A percentile compares a stretch with the other conserved stretches of the same genome.
Conservation (phyloP, 2,329 filamentous ascomycete species). For the Drechslerella dactyloides region DNA sequence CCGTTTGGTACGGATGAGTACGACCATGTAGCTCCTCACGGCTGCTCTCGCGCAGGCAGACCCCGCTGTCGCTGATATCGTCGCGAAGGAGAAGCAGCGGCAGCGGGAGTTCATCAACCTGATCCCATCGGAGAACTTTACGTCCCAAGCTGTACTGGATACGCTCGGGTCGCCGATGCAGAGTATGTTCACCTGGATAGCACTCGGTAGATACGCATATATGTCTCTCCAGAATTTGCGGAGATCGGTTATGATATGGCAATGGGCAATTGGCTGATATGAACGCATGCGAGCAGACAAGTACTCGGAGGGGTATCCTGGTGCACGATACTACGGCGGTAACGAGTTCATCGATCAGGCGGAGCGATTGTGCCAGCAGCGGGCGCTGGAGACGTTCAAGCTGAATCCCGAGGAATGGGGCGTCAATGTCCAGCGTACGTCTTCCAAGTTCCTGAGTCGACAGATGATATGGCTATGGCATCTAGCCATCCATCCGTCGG, state of each 20-base stretch:
- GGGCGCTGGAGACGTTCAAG: slow-evolving; percentile 85
- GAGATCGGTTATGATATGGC: neutral
- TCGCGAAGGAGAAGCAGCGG: slow-evolving; percentile 92
- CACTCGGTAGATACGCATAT: neutral
- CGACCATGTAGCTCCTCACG: slow-evolving; percentile 78
- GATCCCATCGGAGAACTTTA: slow-evolving; percentile 95
- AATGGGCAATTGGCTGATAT: slow-evolving; percentile 57
- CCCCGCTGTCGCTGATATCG: slow-evolving; percentile 82
- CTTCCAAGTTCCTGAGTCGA: neutral
- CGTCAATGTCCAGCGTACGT: slow-evolving; percentile 87
- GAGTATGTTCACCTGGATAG: slow-evolving; percentile 65
- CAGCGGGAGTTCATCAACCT: slow-evolving; percentile 99
- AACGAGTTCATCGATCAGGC: slow-evolving; percentile 95
- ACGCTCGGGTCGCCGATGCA: slow-evolving; percentile 93
- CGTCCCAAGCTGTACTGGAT: slow-evolving; percentile 88
- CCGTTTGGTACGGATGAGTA: slow-evolving; percentile 10
- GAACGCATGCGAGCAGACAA: slow-evolving; percentile 68
- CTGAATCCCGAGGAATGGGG: slow-evolving; percentile 88
- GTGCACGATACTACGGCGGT: slow-evolving; percentile 93
- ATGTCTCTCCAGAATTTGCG: neutral
- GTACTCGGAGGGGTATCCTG: slow-evolving; percentile 97
- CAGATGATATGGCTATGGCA: neutral
- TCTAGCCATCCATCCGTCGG: neutral
- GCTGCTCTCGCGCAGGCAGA: slow-evolving; percentile 82
- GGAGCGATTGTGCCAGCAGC: slow-evolving; percentile 85